Evolutionary conservation across 768 basidiomycete species (phyloP).

Genomic region (Suillus subalutaceus): DNA sequence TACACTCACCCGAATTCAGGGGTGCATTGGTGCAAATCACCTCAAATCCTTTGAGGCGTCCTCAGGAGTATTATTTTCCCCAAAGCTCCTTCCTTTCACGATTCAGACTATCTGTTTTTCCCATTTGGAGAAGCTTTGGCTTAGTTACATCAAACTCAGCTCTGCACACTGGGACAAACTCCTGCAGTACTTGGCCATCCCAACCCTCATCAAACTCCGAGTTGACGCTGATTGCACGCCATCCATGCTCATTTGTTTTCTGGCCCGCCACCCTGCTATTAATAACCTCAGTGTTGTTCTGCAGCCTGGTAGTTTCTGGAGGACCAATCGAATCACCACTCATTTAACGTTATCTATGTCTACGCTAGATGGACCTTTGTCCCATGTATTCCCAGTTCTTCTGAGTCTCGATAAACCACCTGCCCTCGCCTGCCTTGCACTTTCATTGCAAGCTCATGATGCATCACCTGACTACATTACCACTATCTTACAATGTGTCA

Average conservation of each 20-base stretch:
- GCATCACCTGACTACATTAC: not conserved
- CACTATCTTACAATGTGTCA: not conserved
- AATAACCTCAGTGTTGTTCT: too few species aligned
- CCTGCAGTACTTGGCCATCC: not conserved
- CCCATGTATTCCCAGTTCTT: not conserved
- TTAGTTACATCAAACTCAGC: not conserved
- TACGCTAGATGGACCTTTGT: too few species aligned
- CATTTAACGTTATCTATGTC: too few species aligned
- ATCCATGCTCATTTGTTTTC: not conserved
- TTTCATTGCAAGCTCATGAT: not conserved
- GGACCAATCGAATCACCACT: too few species aligned
- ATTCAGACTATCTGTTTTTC: not conserved
- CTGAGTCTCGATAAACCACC: not conserved
- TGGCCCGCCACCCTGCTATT: not conserved
- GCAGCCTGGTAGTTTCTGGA: too few species aligned
- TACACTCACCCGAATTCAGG: not conserved
- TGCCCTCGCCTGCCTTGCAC: not conserved
- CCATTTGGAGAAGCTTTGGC: not conserved
- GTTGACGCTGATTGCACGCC: not conserved
- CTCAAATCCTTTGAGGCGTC: not conserved
- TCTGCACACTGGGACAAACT: not conserved
- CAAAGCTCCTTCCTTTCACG: not conserved
- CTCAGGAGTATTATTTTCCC: not conserved
- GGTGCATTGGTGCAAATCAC: not conserved
- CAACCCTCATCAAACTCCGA: not conserved